Conservation (phyloP, 495 filamentous ascomycete genomes). For the Penicillium steckii region DNA sequence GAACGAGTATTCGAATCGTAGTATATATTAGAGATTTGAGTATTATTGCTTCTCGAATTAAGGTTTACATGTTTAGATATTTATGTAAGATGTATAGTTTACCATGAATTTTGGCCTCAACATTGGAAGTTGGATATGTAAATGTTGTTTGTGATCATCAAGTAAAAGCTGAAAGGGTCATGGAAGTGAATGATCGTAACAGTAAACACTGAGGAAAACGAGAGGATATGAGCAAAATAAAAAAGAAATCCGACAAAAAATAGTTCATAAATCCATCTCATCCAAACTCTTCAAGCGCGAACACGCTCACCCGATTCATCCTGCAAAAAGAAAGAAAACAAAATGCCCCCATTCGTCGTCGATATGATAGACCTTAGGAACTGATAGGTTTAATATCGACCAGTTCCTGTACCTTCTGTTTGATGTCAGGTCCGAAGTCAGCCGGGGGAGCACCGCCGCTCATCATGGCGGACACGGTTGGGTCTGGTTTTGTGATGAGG, state of each 20-base stretch:
- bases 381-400: background rate
- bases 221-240: background rate
- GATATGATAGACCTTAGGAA: background rate
- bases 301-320: too few species aligned
- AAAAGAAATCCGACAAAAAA: background rate
- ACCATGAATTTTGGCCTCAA: too few species aligned
- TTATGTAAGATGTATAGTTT: too few species aligned
- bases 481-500: conserved; percentile 28
- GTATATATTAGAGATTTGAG: too few species aligned
- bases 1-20: too few species aligned
- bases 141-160: background rate
- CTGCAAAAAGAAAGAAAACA: too few species aligned
- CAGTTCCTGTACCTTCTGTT: conserved; percentile 18
- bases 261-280: background rate
- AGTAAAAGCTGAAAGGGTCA: background rate
- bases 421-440: conserved; percentile 31
- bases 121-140: background rate
- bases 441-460: conserved; percentile 13
- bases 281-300: too few species aligned
- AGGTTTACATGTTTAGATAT: too few species aligned
- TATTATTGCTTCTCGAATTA: too few species aligned
- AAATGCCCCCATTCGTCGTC: too few species aligned
- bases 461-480: conserved; percentile 25
- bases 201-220: background rate
- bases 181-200: background rate